These are phyloP conservation scores for Phialophora macrospora DNA, from an alignment of 2,329 filamentous ascomycete species.

Conservation along the genomic window DNA sequence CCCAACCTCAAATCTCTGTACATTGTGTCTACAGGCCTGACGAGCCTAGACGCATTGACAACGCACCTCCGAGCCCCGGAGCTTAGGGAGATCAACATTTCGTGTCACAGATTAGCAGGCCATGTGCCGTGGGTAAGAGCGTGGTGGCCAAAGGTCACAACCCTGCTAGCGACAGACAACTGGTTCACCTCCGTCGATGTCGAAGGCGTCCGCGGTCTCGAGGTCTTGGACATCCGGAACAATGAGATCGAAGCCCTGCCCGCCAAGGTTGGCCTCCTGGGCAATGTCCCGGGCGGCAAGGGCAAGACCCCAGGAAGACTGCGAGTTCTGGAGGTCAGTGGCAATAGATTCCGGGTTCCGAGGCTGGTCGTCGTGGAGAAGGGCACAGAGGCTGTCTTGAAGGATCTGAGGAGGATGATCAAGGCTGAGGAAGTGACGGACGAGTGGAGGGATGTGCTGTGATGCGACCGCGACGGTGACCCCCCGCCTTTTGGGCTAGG, in stretches of 20 bases:
- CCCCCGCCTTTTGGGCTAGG: not conserved
- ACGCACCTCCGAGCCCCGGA: conserved; percentile 71
- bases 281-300: conserved; percentile 55
- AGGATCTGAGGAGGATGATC: conserved; percentile 79
- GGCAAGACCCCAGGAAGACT: conserved; percentile 58
- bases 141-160: conserved; percentile 70
- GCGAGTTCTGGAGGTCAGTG: conserved; percentile 72
- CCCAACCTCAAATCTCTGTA: conserved; percentile 78
- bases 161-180: conserved; percentile 79
- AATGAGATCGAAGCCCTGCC: conserved; percentile 86
- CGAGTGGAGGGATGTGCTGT: conserved; percentile 36
- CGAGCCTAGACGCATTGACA: conserved; percentile 69
- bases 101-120: conserved; percentile 76
- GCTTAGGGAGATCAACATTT: conserved; percentile 78
- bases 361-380: conserved; percentile 82
- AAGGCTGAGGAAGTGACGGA: conserved; percentile 55
- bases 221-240: conserved; percentile 77
- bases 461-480: not conserved
- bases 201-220: conserved; percentile 73
- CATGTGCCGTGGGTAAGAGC: conserved; percentile 68
- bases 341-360: conserved; percentile 87
- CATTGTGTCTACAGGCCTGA: conserved; percentile 74
- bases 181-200: conserved; percentile 73
- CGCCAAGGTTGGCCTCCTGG: conserved; percentile 77
- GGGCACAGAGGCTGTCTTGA: conserved; percentile 81